Conservation (phyloP, 306 rosid genomes). For the Fragaria iinumae region DNA sequence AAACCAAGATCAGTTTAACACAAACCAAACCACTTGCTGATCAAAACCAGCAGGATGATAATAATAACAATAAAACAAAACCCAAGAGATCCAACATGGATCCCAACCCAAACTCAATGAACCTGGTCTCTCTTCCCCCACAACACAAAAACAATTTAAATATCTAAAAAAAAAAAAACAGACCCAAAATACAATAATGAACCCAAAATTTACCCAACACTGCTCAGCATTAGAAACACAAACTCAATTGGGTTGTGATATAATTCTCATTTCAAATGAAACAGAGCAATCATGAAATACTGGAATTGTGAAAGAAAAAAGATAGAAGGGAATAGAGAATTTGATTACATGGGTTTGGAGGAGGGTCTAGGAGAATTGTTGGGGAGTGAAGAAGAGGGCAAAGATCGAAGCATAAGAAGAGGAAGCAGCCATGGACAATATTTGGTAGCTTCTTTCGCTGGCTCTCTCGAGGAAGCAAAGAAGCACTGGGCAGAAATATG, state of each 20-base stretch:
- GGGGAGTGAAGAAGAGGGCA: conserved; percentile 37
- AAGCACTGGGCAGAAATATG: conserved; percentile 16
- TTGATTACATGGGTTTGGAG: conserved; percentile 57
- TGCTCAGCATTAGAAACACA: conserved; percentile 18
- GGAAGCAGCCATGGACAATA: conserved; percentile 38
- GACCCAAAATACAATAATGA: conserved; percentile 11
- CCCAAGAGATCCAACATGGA: conserved; percentile 80
- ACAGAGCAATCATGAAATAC: background rate
- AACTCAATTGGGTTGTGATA: conserved; percentile 26
- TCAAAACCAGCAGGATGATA: conserved; percentile 24
- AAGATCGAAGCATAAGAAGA: conserved; percentile 63
- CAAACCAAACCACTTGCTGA: conserved; percentile 43
- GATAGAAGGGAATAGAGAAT: background rate
- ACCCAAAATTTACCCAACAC: conserved; percentile 28
- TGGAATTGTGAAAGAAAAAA: background rate
- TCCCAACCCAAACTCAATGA: conserved; percentile 78
- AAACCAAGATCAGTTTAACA: conserved; percentile 55
- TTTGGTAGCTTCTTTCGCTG: conserved; percentile 38
- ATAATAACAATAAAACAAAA: conserved; percentile 43
- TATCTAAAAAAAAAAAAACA: conserved; percentile 16
- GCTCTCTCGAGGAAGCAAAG: conserved; percentile 31
- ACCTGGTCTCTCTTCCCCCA: conserved; percentile 44
- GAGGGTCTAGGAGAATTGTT: conserved; percentile 32
- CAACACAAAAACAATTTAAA: conserved; percentile 29
- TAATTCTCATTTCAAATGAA: conserved; percentile 27